Evolutionary conservation across 2,329 filamentous ascomycete genomes (phyloP).

Genomic region (Cordyceps cateniannulata): DNA sequence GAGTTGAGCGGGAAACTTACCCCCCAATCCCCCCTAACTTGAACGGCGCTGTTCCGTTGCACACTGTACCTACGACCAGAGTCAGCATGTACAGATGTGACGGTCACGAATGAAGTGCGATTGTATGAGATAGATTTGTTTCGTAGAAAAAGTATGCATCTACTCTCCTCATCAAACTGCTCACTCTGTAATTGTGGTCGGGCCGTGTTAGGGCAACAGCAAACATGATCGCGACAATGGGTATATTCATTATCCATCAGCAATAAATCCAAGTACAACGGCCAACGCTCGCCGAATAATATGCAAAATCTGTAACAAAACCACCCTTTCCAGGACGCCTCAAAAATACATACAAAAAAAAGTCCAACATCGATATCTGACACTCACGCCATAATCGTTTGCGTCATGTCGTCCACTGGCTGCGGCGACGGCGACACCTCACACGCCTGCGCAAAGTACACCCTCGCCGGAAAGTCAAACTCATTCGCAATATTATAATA

Average conservation of each 20-base stretch:
- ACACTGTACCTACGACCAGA: too few relatives aligned
- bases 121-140: too few relatives aligned
- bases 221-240: not conserved
- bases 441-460: slow-evolving; percentile 92
- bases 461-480: slow-evolving; percentile 60
- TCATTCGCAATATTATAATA: slow-evolving; percentile 88
- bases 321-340: not conserved
- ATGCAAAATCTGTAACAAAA: slow-evolving; percentile 4
- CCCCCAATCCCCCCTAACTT: too few relatives aligned
- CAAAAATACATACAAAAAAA: not conserved
- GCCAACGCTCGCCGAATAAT: slow-evolving; percentile 3
- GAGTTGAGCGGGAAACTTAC: too few relatives aligned
- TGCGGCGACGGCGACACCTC: slow-evolving; percentile 34
- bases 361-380: not conserved
- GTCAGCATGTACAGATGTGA: too few relatives aligned
- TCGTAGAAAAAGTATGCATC: too few relatives aligned
- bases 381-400: not conserved
- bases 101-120: too few relatives aligned
- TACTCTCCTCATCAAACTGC: too few relatives aligned
- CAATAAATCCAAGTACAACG: not conserved
- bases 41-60: too few relatives aligned
- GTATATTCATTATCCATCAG: slow-evolving; percentile 9
- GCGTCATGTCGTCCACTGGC: slow-evolving; percentile 4
- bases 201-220: too few relatives aligned
- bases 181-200: too few relatives aligned